These are phyloP conservation scores for Pseudomonodictys pantanalensis DNA, from an alignment of 495 filamentous ascomycete genomes.

Conservation along the genomic window DNA sequence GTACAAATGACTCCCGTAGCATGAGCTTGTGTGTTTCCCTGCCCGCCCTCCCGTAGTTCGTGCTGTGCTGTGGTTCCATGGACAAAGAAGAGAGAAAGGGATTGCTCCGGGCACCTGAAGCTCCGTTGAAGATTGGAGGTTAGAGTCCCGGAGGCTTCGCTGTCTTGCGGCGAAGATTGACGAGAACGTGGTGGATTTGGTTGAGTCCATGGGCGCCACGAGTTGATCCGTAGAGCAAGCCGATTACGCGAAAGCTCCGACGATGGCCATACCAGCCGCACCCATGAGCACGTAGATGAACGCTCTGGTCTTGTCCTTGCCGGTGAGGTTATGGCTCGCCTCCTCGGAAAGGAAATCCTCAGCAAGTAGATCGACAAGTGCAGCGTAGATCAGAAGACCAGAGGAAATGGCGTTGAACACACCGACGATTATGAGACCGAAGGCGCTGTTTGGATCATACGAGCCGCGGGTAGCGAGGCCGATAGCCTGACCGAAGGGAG, in stretches of 20 bases:
- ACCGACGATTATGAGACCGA: conserved; percentile 64
- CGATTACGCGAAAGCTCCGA: conserved; percentile 32
- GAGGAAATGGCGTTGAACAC: conserved; percentile 62
- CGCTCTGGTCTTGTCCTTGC: conserved; percentile 20
- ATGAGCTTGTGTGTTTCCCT: no score
- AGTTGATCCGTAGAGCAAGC: neutral
- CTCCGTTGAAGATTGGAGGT: no score
- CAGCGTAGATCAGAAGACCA: conserved; percentile 60
- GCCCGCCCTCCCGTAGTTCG: no score
- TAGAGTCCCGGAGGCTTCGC: no score
- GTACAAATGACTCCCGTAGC: no score
- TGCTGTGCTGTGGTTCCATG: neutral
- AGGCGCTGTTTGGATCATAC: conserved; percentile 63
- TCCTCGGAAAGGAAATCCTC: conserved; percentile 65
- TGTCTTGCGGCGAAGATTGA: no score
- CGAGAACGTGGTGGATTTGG: neutral
- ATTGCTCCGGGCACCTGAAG: no score
- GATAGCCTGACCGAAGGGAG: conserved; percentile 60
- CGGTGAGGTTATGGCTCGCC: conserved; percentile 39
- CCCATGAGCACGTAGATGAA: conserved; percentile 31
- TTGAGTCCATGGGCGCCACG: neutral
- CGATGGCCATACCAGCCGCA: conserved; percentile 31
- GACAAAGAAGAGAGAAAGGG: no score
- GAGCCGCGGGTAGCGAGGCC: conserved; percentile 54
- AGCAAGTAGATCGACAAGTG: conserved; percentile 60